These are phyloP conservation scores for Colletotrichum salicis DNA, from an alignment of 2,329 filamentous ascomycete genomes.

Conservation along the genomic window DNA sequence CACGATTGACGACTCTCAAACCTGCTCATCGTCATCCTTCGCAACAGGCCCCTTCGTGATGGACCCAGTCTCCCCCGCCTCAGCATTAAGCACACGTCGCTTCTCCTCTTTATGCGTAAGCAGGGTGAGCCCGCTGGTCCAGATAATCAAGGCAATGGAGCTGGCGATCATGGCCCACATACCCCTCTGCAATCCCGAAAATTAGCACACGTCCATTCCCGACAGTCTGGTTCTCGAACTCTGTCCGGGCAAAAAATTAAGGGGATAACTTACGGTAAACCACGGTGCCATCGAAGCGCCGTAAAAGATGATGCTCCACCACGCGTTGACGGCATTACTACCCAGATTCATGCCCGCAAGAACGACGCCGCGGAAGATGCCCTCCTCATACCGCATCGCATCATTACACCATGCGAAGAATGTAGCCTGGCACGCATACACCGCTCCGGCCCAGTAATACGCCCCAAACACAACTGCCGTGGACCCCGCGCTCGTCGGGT, in stretches of 20 bases:
- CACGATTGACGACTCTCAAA: neutral
- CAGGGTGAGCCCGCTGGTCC: conserved; percentile 66
- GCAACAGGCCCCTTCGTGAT: conserved; percentile 2
- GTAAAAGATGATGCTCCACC: conserved; percentile 80
- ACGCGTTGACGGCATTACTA: conserved; percentile 75
- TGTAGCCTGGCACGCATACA: conserved; percentile 78
- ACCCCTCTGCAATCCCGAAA: conserved; percentile 57
- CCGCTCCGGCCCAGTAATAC: conserved; percentile 76
- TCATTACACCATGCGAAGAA: conserved; percentile 84
- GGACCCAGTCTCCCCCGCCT: conserved; percentile 11
- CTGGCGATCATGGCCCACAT: conserved; percentile 80
- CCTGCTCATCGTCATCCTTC: conserved; percentile 20
- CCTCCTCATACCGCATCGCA: conserved; percentile 71
- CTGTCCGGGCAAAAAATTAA: neutral
- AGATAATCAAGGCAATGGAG: conserved; percentile 67
- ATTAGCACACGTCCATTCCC: conserved; percentile 10
- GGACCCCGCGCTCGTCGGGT: conserved; percentile 50
- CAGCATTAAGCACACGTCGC: conserved; percentile 22
- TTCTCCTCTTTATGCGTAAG: conserved; percentile 42
- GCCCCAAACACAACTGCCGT: conserved; percentile 69
- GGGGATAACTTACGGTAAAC: conserved; percentile 64
- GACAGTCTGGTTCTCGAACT: neutral
- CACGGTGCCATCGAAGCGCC: conserved; percentile 73
- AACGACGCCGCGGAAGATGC: conserved; percentile 72
- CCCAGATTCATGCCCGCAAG: conserved; percentile 78